Conservation (phyloP, 306 rosid genomes). For the Cercis canadensis region DNA sequence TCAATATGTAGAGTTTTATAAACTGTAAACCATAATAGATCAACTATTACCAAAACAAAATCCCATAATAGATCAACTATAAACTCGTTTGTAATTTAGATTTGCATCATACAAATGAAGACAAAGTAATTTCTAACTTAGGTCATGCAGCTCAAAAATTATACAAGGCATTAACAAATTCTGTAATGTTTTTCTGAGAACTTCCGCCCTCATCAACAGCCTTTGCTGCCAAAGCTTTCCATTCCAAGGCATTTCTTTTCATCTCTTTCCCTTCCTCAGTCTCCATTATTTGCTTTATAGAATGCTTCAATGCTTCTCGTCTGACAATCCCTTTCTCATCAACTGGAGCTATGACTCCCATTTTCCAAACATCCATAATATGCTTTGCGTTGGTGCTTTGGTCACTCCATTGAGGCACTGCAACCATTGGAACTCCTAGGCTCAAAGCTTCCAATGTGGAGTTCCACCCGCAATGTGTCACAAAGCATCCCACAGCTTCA, state of each 20-base stretch:
- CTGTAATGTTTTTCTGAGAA: constrained; percentile 22
- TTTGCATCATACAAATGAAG: no score
- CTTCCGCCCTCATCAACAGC: constrained; percentile 31
- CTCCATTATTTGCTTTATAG: not conserved
- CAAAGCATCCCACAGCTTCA: no score
- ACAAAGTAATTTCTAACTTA: no score
- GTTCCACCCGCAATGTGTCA: no score
- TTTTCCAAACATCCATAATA: constrained; percentile 1
- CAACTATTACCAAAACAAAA: no score
- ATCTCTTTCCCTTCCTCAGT: not conserved
- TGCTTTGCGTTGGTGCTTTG: constrained; percentile 32
- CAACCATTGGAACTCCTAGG: constrained; percentile 38
- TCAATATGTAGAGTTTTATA: no score
- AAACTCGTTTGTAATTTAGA: no score
- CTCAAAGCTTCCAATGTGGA: not conserved
- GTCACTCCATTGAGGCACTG: constrained; percentile 36
- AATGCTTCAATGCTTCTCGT: not conserved
- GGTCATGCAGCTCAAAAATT: not conserved
- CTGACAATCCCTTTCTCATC: not conserved
- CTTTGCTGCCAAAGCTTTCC: constrained; percentile 24
- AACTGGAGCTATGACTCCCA: not conserved
- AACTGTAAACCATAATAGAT: no score
- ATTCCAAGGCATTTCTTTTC: constrained; percentile 12
- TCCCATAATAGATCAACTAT: no score
- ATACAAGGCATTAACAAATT: constrained; percentile 22